These are phyloP conservation scores for Colletotrichum lentis DNA, from an alignment of 2,329 filamentous ascomycete genomes.

Conservation along the genomic window DNA sequence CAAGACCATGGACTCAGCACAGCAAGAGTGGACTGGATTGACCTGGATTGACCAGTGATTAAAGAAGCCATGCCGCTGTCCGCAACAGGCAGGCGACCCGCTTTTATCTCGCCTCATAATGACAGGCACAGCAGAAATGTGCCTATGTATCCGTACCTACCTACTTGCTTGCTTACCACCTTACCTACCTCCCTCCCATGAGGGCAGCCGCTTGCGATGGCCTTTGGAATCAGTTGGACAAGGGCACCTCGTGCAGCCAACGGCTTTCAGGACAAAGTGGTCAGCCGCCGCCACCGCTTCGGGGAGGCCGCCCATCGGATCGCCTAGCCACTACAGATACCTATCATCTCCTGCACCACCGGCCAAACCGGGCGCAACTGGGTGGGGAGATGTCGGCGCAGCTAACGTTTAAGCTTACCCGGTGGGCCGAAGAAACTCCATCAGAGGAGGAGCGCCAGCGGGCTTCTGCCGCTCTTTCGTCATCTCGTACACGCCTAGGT, in stretches of 20 bases:
- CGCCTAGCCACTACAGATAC: background rate
- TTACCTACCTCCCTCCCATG: too few species aligned
- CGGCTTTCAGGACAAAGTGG: slow-evolving; percentile 10
- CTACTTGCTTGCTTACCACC: too few species aligned
- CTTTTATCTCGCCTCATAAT: background rate
- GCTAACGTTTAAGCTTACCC: slow-evolving; percentile 37
- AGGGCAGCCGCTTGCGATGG: background rate
- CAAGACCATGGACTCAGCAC: background rate
- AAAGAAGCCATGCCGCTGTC: slow-evolving; percentile 23
- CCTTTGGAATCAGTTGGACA: background rate
- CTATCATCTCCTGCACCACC: background rate
- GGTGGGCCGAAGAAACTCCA: slow-evolving; percentile 24
- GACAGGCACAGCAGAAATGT: too few species aligned
- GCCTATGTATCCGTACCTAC: too few species aligned
- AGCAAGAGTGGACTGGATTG: too few species aligned
- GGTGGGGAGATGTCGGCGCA: slow-evolving; percentile 13
- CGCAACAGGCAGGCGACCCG: slow-evolving; percentile 21
- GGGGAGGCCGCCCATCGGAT: background rate
- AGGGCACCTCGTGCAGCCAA: background rate
- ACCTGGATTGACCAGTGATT: background rate
- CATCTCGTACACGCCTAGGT: too few species aligned
- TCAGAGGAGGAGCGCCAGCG: too few species aligned
- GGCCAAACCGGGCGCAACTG: slow-evolving; percentile 29
- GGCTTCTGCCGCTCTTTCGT: too few species aligned
- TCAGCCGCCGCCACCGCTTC: slow-evolving; percentile 12